Evolutionary conservation across 805 yeast species (phyloP), one percentile per base, ranked within the genome.

Genomic region (Yarrowia deformans): DNA sequence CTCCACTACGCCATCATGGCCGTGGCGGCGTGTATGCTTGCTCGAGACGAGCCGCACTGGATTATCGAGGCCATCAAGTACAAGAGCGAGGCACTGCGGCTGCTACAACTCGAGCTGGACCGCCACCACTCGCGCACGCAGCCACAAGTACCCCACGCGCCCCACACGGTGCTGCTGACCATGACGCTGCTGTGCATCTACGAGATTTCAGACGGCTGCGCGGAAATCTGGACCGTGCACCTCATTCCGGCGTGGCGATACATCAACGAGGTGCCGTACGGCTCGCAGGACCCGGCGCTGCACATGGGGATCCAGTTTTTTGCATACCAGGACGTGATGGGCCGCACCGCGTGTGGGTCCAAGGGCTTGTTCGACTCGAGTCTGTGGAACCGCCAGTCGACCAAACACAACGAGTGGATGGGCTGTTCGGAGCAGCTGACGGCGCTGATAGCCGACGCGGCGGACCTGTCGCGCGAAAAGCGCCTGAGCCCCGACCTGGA

Each of bases 301-400:
- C 63, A 56, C 63, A 56, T 56, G 63, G 63, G 63, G 39, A 56
- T 56, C 10, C 63, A 56, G 48, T 56, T 56, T 56, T 56, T 56
- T 56, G 63, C 63, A 56, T 56, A 56, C 29, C 63, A 56, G 63
- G 63, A 56, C 63, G 63, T 56, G 63, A 56, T 56, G 63, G 63
- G 63, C 13, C 63, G 63, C 14, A 56, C 63, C 23, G 63, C 63
- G 18, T 56, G 63, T 12, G 63, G 63, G 14, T 56, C 63, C 39
- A 40, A 56, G 48, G 63, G 63, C 8, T 48, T 56, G n/a, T 56
- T 56, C 29, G 63, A 56, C 39, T 56, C 63, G 48, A 40, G 48
- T 29, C 63, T 56, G 23, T 56, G 63, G 63, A 56, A 56, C 63
- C 63, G 63, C 7, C 48, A 42, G 18, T 56, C 63, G n/a, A 56